These are phyloP conservation scores for Phoma herbarum DNA, from an alignment of 2,329 filamentous ascomycete species.

Conservation along the genomic window DNA sequence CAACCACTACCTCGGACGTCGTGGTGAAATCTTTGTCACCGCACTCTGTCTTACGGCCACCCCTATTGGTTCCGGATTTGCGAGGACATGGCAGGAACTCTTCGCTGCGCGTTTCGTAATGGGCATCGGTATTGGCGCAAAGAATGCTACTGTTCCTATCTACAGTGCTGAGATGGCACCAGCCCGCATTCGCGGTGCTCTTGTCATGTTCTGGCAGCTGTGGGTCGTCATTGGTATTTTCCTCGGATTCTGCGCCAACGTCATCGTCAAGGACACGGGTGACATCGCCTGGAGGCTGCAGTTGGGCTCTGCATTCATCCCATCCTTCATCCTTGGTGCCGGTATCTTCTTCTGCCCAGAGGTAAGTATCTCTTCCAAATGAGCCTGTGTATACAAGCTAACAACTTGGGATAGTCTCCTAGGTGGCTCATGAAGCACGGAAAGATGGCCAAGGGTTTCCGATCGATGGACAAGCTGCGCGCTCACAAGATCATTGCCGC, in stretches of 20 bases:
- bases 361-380: constrained; percentile 3
- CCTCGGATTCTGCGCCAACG: constrained; percentile 59
- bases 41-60: constrained; percentile 48
- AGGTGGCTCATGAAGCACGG: constrained; percentile 53
- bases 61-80: constrained; percentile 50
- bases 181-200: constrained; percentile 45
- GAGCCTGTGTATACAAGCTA: background rate
- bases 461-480: constrained; percentile 57
- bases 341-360: constrained; percentile 52
- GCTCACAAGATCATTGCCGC: constrained; percentile 48
- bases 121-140: constrained; percentile 48
- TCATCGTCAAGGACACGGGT: constrained; percentile 55
- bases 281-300: constrained; percentile 49
- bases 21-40: constrained; percentile 52
- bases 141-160: constrained; percentile 47
- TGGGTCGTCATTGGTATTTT: constrained; percentile 52
- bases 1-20: constrained; percentile 50
- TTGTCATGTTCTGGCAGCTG: constrained; percentile 54
- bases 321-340: constrained; percentile 47
- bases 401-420: constrained; percentile 36
- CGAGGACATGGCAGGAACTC: constrained; percentile 49
- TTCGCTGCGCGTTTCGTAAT: constrained; percentile 49
- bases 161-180: constrained; percentile 50
- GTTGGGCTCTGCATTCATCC: constrained; percentile 52
- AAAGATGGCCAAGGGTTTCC: constrained; percentile 54